Evolutionary conservation across 768 basidiomycete species (phyloP).

Genomic region (Roridomyces roridus): DNA sequence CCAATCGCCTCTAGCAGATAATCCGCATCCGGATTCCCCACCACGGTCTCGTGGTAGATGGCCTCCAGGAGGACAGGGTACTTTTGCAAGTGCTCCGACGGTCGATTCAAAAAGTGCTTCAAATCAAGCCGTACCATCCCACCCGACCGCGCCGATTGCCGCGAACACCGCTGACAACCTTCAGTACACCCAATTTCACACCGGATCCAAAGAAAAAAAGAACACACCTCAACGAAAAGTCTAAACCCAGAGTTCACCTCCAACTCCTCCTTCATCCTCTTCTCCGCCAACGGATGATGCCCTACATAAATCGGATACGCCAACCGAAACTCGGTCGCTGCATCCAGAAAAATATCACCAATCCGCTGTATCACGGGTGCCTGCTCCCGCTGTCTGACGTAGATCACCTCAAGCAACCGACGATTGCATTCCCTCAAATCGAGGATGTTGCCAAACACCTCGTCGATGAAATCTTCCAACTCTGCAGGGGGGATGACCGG

Average conservation of each 20-base stretch:
- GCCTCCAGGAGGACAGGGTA: conserved; percentile 88
- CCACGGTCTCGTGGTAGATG: conserved; percentile 81
- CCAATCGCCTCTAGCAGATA: conserved; percentile 85
- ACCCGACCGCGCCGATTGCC: conserved; percentile 44
- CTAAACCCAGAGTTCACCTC: conserved; percentile 83
- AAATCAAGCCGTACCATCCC: conserved; percentile 61
- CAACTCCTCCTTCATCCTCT: conserved; percentile 84
- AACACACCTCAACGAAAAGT: conserved; percentile 82
- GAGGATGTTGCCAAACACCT: conserved; percentile 88
- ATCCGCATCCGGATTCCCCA: conserved; percentile 82
- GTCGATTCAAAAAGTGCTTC: conserved; percentile 80
- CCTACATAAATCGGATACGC: conserved; percentile 89
- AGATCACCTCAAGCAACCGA: conserved; percentile 83
- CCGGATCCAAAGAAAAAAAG: neutral
- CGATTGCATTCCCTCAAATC: conserved; percentile 87
- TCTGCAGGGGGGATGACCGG: conserved; percentile 52
- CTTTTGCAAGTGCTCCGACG: conserved; percentile 82
- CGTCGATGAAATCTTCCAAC: conserved; percentile 85
- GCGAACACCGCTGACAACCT: conserved; percentile 45
- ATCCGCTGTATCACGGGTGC: conserved; percentile 82
- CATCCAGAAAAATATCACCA: conserved; percentile 88
- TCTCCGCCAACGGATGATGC: conserved; percentile 85
- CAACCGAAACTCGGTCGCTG: conserved; percentile 85
- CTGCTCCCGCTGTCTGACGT: conserved; percentile 87
- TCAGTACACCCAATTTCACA: neutral